These are phyloP conservation scores for Metroxylon sagu DNA, from an alignment of 176 grass and related monocot genomes.

Conservation along the genomic window DNA sequence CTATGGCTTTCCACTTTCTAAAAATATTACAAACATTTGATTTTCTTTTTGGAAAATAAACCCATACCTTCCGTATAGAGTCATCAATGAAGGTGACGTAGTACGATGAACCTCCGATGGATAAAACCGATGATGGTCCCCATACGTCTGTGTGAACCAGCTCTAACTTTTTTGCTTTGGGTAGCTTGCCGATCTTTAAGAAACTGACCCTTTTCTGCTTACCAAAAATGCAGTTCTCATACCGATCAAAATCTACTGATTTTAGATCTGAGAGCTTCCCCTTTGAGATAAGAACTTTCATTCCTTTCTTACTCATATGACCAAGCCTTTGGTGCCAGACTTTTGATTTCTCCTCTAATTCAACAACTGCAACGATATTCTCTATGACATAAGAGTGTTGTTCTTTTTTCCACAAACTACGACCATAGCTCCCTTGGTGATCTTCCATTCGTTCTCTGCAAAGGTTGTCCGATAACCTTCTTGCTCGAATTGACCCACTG, in stretches of 20 bases:
- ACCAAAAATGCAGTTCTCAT: not conserved
- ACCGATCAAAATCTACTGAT: not conserved
- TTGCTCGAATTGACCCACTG: not conserved
- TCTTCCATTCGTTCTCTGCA: not conserved
- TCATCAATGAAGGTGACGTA: not conserved
- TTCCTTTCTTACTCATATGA: not conserved
- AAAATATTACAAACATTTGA: not conserved
- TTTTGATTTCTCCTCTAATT: not conserved
- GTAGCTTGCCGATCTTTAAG: not conserved
- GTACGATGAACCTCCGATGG: not conserved
- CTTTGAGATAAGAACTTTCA: not conserved
- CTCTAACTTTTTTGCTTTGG: not conserved
- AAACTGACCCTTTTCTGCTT: not conserved
- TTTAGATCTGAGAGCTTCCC: not conserved
- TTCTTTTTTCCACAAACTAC: not conserved
- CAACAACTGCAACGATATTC: not conserved
- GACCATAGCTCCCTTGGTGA: not conserved
- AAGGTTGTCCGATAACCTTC: not conserved
- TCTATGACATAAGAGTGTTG: not conserved
- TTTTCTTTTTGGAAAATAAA: too few relatives aligned
- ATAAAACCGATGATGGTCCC: not conserved
- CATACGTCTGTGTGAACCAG: not conserved
- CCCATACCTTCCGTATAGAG: too few relatives aligned
- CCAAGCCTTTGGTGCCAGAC: not conserved
- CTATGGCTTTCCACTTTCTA: not conserved